These are phyloP conservation scores for Ceratocystis variospora DNA, from an alignment of 2,329 filamentous ascomycete species.

Conservation along the genomic window DNA sequence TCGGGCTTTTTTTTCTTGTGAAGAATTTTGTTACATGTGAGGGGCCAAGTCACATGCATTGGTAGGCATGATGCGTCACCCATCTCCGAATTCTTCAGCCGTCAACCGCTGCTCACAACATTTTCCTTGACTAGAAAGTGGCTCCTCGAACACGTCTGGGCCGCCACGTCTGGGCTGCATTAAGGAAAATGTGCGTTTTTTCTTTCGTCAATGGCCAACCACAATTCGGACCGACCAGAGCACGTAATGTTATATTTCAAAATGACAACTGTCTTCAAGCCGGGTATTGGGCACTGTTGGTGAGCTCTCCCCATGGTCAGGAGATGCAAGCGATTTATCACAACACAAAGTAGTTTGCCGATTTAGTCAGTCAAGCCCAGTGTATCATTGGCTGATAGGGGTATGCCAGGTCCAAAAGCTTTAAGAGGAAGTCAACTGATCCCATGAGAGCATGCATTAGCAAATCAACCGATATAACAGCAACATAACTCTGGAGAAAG, in stretches of 20 bases:
- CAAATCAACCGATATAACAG: background rate
- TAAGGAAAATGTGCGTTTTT: background rate
- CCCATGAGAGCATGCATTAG: background rate
- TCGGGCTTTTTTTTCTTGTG: background rate
- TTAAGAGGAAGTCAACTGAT: conserved; percentile 3
- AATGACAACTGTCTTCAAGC: too few species aligned
- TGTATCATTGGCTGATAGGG: background rate
- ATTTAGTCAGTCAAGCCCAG: background rate
- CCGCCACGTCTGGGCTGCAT: too few species aligned
- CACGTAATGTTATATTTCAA: background rate
- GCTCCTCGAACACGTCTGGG: too few species aligned
- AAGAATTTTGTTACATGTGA: background rate
- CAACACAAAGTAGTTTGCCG: background rate
- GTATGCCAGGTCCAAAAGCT: background rate
- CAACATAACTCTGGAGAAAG: background rate
- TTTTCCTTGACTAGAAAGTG: too few species aligned
- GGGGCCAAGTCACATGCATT: background rate
- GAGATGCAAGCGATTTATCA: background rate
- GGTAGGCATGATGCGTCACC: background rate
- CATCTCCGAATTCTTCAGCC: background rate
- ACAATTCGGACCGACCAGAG: background rate
- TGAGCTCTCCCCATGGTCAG: background rate
- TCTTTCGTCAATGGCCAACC: background rate
- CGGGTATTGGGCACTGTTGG: background rate
- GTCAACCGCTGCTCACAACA: background rate